Evolutionary conservation across 2,329 filamentous ascomycete genomes (phyloP), one percentile per base, ranked within the genome.

Genomic region (Macrophomina phaseolina): DNA sequence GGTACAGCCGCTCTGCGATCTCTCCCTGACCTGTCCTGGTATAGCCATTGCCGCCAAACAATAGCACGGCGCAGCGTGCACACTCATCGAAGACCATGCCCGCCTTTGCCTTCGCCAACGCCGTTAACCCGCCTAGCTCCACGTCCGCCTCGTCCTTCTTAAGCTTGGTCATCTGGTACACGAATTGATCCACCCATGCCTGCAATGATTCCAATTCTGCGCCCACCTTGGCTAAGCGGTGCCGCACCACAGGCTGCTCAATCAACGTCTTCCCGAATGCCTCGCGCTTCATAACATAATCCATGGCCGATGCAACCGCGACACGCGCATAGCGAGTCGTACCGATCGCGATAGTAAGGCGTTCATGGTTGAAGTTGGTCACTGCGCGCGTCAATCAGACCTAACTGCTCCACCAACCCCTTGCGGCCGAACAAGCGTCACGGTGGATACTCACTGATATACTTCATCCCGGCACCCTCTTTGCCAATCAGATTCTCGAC

Each of bases 301-400:
- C 84, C 70, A 90, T 86, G 0, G 89, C 88, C 0, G 86, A 75
- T 14, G 81, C 78, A 1, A 91, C 79, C 1, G 87, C 88, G 2
- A 90, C 87, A 8, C 86, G 82, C 0, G 89, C 83, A 72, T 88
- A 83, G 2, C 90, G 82, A 1, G 89, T 90, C 0, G 86, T 84
- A 0, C 86, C 85, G 14, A 92, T 86, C 0, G 87, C 83, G 69
- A 93, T 91, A 16, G 83, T 84, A 11, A 93, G 81, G 0, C 90
- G 86, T 76, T 93, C 91, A 76, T 93, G 90, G 79, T 93, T 93
- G 84, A 93, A 93, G 79, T 93, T 91, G 64, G 87, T 89, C 89
- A 91, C 63, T 65, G 32, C 28, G 5, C 7, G 23, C 5, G 18
- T 42, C 16, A 8, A 42, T 45, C 28, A 58, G 16, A 5, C 16